These are phyloP conservation scores for Alternaria ethzedia DNA, from an alignment of 2,329 filamentous ascomycete genomes.

Conservation along the genomic window DNA sequence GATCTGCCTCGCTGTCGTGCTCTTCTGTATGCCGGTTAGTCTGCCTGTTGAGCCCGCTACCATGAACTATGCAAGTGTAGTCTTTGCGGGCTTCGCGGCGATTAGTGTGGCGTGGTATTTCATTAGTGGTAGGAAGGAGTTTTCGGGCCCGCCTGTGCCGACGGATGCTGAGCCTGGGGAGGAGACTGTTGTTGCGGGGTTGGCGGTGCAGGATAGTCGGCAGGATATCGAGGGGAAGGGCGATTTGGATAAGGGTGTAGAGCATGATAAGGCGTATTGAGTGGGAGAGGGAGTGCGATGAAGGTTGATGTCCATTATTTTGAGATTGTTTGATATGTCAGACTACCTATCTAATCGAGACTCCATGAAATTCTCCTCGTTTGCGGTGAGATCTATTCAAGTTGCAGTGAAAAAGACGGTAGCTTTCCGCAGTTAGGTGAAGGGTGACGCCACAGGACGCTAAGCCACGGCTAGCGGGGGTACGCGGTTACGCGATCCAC, in stretches of 20 bases:
- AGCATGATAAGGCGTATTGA: background rate
- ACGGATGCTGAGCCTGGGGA: constrained; percentile 44
- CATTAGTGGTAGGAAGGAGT: constrained; percentile 45
- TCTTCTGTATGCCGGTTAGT: constrained; percentile 75
- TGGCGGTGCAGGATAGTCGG: constrained; percentile 38
- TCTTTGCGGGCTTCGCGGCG: constrained; percentile 49
- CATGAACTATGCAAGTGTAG: constrained; percentile 55
- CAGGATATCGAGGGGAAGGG: constrained; percentile 33
- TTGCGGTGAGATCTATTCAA: no score
- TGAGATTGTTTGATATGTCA: background rate
- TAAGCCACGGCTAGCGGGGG: constrained; percentile 13
- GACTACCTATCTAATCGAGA: no score
- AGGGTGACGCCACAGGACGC: constrained; percentile 9
- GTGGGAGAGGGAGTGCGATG: background rate
- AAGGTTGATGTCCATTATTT: background rate
- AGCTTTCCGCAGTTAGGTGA: background rate
- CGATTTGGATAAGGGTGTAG: constrained; percentile 24
- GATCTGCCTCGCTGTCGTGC: constrained; percentile 71
- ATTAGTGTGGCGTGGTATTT: constrained; percentile 50
- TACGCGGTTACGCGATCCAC: constrained; percentile 10
- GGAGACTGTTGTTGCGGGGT: constrained; percentile 39
- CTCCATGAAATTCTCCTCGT: no score
- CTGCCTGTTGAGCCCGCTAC: constrained; percentile 49
- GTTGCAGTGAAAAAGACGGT: background rate
- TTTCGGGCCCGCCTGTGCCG: constrained; percentile 48